A percentile compares a stretch with the other conserved stretches of the same genome.
Evolutionary conservation across 768 basidiomycete genomes (phyloP).

Genomic region (Mycena galopus): DNA sequence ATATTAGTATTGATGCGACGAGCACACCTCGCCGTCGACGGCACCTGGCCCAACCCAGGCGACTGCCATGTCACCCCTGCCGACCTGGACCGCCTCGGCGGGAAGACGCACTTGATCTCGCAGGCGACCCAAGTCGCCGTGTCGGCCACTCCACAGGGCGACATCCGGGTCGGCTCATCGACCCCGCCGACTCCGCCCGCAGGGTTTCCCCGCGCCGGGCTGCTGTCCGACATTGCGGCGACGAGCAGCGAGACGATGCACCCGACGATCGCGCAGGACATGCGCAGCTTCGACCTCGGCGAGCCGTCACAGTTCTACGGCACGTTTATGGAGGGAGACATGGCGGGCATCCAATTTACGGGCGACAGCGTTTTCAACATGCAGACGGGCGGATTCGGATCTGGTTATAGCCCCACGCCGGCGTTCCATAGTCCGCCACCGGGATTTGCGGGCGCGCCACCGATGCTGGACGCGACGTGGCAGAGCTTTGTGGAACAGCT

Average conservation of each 20-base stretch:
- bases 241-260: slow-evolving; percentile 51
- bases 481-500: slow-evolving; percentile 78
- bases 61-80: slow-evolving; percentile 48
- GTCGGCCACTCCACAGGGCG: background rate
- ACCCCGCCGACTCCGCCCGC: background rate
- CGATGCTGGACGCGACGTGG: slow-evolving; percentile 72
- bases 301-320: slow-evolving; percentile 39
- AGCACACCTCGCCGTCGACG: slow-evolving; percentile 57
- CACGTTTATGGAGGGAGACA: slow-evolving; percentile 41
- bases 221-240: slow-evolving; percentile 14
- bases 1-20: slow-evolving; percentile 57
- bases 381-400: slow-evolving; percentile 26
- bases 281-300: slow-evolving; percentile 55
- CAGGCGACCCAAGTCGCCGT: slow-evolving; percentile 12
- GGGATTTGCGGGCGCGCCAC: slow-evolving; percentile 39
- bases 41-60: slow-evolving; percentile 35
- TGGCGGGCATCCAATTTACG: slow-evolving; percentile 48
- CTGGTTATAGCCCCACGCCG: slow-evolving; percentile 13
- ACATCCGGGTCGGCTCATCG: background rate
- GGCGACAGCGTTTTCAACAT: slow-evolving; percentile 20
- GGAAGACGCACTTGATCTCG: slow-evolving; percentile 61
- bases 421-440: background rate
- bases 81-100: slow-evolving; percentile 69
- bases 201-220: background rate
- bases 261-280: slow-evolving; percentile 67